A percentile compares a stretch with the other conserved stretches of the same genome.
Conservation (phyloP, 176 grass and related monocot species). For the Triticum monococcum region DNA sequence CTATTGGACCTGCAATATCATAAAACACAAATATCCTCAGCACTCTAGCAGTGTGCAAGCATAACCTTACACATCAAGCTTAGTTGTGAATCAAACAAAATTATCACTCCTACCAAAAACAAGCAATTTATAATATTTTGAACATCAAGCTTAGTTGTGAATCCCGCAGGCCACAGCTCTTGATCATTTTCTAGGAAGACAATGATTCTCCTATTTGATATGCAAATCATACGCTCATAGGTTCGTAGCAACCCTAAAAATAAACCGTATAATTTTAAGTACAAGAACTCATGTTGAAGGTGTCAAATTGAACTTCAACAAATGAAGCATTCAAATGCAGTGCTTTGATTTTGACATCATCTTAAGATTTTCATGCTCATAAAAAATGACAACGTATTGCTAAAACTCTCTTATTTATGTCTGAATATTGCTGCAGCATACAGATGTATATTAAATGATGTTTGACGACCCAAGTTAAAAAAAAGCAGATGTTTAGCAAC, state of each 20-base stretch:
- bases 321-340: neutral
- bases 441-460: neutral
- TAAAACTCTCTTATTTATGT: neutral
- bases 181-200: neutral
- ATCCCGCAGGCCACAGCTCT: neutral
- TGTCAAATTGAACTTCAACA: neutral
- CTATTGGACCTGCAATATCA: constrained; percentile 72
- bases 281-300: neutral
- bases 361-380: neutral
- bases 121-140: neutral
- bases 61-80: neutral
- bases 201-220: neutral
- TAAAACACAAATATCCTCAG: neutral
- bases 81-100: neutral
- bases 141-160: no score
- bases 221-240: neutral
- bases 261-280: neutral
- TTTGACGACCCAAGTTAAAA: neutral
- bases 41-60: neutral
- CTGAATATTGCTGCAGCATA: neutral
- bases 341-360: constrained; percentile 9
- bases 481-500: neutral
- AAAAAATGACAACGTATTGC: constrained; percentile 11
- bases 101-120: neutral
- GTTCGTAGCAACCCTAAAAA: neutral